phyloP scores from a whole-genome alignment of 164 flowering plant species.

The Santalum album region DNA sequence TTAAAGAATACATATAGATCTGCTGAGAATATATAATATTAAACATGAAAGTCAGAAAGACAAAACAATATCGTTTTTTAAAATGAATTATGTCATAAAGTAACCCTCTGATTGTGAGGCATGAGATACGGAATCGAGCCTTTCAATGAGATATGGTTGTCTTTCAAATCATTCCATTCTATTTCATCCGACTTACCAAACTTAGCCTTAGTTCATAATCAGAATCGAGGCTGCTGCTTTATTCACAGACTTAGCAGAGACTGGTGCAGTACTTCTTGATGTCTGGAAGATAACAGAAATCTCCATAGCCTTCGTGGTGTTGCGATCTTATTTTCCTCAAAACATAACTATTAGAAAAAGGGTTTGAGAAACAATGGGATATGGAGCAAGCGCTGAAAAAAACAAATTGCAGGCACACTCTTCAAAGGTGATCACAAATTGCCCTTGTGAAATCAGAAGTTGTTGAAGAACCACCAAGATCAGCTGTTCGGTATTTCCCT shows the following conservation, averaged over 20 bases:
- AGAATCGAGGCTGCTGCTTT: too few species aligned
- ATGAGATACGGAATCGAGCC: too few species aligned
- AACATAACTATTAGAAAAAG: not conserved
- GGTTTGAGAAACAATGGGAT: not conserved
- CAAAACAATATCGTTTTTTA: too few species aligned
- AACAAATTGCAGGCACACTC: not conserved
- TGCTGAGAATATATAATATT: too few species aligned
- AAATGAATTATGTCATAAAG: too few species aligned
- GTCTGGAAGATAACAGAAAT: not conserved
- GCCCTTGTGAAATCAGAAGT: conserved; percentile 88
- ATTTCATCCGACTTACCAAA: too few species aligned
- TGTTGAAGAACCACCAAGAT: conserved; percentile 76
- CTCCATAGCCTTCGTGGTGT: not conserved
- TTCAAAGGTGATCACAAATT: conserved; percentile 60
- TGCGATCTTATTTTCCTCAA: not conserved
- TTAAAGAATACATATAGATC: too few species aligned
- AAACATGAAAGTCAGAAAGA: too few species aligned
- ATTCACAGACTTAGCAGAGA: not conserved
- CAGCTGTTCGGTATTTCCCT: conserved; percentile 82
- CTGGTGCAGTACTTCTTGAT: not conserved
- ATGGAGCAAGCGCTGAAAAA: not conserved
- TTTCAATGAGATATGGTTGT: too few species aligned
- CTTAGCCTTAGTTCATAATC: too few species aligned
- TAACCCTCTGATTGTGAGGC: too few species aligned
- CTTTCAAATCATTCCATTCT: too few species aligned